These are phyloP conservation scores for Trametes cubensis DNA, from an alignment of 768 basidiomycete genomes.

Conservation along the genomic window DNA sequence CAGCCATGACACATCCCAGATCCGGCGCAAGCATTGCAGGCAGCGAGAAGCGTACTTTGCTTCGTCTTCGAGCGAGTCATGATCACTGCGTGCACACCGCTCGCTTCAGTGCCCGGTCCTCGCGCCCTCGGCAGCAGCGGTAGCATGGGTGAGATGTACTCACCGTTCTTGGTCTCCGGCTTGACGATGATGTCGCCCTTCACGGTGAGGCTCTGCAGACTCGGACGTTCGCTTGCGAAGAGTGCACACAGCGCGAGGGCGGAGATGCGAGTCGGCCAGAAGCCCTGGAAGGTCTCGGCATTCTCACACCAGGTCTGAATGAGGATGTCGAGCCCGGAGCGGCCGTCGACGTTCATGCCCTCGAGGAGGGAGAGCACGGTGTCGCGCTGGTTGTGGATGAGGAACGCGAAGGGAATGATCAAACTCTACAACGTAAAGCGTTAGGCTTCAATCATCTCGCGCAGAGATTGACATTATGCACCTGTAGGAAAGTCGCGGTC, in stretches of 20 bases:
- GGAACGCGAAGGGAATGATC: constrained; percentile 90
- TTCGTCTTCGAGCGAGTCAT: constrained; percentile 94
- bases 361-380: constrained; percentile 80
- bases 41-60: constrained; percentile 59
- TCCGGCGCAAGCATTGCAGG: constrained; percentile 4
- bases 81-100: constrained; percentile 61
- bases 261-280: constrained; percentile 89
- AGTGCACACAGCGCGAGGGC: constrained; percentile 80
- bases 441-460: not conserved
- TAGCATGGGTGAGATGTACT: constrained; percentile 33
- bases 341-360: constrained; percentile 57
- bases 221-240: constrained; percentile 65
- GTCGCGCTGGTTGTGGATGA: constrained; percentile 85
- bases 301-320: constrained; percentile 95
- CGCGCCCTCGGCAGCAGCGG: not conserved
- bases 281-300: constrained; percentile 91
- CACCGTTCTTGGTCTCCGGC: constrained; percentile 79
- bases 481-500: constrained; percentile 92
- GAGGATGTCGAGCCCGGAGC: constrained; percentile 81
- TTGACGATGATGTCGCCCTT: constrained; percentile 92
- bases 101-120: constrained; percentile 5
- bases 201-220: constrained; percentile 69
- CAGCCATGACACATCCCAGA: constrained; percentile 19
- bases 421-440: constrained; percentile 59
- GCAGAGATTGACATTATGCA: constrained; percentile 34